phyloP scores from a whole-genome alignment of 176 grass and related monocot genomes.

The Juncus effusus region DNA sequence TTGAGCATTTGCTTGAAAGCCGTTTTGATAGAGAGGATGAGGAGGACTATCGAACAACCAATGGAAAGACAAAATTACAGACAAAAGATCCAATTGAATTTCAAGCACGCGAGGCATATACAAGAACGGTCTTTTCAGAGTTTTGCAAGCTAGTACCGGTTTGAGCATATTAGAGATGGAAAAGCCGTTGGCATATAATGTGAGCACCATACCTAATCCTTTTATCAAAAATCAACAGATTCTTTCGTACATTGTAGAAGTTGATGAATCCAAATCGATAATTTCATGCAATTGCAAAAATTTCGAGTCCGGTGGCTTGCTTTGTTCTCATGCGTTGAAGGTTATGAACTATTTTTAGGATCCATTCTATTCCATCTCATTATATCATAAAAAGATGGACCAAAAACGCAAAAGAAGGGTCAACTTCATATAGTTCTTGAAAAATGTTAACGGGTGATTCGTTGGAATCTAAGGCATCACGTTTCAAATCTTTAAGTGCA shows the following conservation, averaged over 20 bases:
- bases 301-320: conserved; percentile 1
- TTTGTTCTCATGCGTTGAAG: conserved; percentile 2
- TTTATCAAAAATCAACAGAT: conserved; percentile 7
- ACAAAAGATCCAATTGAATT: background rate
- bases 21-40: background rate
- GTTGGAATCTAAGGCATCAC: background rate
- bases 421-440: background rate
- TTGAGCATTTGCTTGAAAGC: background rate
- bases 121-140: no score
- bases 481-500: background rate
- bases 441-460: background rate
- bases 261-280: background rate
- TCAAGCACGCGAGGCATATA: background rate
- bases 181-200: background rate
- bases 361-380: background rate
- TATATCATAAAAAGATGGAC: no score
- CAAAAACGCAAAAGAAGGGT: background rate
- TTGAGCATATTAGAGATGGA: background rate
- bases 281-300: conserved; percentile 12
- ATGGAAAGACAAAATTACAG: background rate
- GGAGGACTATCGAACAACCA: background rate
- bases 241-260: background rate
- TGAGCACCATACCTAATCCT: background rate
- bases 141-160: background rate
- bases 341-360: no score